These are phyloP conservation scores for Pythium guiyangense DNA, from an alignment of 352 stramenopile genomes.

Conservation along the genomic window DNA sequence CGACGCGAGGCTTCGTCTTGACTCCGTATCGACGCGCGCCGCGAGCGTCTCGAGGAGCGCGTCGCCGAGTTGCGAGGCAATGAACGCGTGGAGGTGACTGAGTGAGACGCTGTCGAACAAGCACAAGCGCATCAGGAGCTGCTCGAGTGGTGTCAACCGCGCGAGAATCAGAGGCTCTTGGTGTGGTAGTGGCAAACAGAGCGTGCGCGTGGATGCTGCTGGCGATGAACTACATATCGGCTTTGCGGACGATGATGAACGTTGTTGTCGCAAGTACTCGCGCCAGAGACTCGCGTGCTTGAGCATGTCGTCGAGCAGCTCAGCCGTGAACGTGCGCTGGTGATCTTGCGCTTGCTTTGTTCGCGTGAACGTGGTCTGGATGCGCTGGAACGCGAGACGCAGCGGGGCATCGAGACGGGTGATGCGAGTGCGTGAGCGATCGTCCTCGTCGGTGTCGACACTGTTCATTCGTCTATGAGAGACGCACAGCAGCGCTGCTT, in stretches of 20 bases:
- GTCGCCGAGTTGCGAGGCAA: slow-evolving; percentile 20
- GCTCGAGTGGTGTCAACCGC: slow-evolving; percentile 19
- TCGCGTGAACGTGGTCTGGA: slow-evolving; percentile 17
- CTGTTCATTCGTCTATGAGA: too few relatives aligned
- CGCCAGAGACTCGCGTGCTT: slow-evolving; percentile 23
- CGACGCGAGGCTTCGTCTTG: slow-evolving; percentile 1
- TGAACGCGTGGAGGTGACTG: slow-evolving; percentile 21
- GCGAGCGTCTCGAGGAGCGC: slow-evolving; percentile 4
- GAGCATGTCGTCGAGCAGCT: slow-evolving; percentile 28
- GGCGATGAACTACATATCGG: too few relatives aligned
- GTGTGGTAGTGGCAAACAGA: not conserved
- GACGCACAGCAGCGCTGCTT: not conserved
- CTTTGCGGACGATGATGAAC: not conserved
- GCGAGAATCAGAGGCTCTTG: slow-evolving; percentile 18
- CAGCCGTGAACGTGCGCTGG: not conserved
- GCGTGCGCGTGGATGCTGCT: not conserved
- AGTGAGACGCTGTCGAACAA: slow-evolving; percentile 22
- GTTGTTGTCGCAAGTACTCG: slow-evolving; percentile 16
- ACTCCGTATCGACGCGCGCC: slow-evolving; percentile 4
- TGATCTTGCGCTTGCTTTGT: not conserved
- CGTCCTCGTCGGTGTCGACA: not conserved
- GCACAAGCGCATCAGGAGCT: slow-evolving; percentile 26
- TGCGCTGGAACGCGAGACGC: slow-evolving; percentile 11
- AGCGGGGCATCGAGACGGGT: not conserved
- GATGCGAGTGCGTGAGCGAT: not conserved